Evolutionary conservation across 2,329 filamentous ascomycete genomes (phyloP).

Genomic region (Biscogniauxia sp.): DNA sequence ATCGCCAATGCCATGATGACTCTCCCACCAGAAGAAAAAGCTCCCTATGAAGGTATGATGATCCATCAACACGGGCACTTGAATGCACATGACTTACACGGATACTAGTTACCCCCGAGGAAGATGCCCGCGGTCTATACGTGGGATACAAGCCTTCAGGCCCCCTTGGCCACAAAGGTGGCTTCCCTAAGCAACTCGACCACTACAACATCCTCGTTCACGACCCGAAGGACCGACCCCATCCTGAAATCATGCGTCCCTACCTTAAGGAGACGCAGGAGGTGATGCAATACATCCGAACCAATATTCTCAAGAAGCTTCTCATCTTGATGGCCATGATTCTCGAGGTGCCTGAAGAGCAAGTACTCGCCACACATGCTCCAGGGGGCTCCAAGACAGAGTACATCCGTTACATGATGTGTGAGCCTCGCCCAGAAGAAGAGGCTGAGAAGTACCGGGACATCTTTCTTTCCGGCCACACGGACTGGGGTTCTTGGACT

Average conservation of each 20-base stretch:
- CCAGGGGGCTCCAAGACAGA: conserved; percentile 37
- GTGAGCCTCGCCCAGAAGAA: conserved; percentile 33
- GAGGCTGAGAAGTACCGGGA: conserved; percentile 37
- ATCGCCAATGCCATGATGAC: conserved; percentile 31
- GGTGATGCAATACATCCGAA: conserved; percentile 29
- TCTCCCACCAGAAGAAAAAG: conserved; percentile 26
- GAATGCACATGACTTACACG: background rate
- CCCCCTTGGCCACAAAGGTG: conserved; percentile 19
- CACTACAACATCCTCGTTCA: conserved; percentile 17
- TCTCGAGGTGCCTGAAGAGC: conserved; percentile 37
- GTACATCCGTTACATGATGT: conserved; percentile 41
- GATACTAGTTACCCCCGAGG: conserved; percentile 27
- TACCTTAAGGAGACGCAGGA: conserved; percentile 25
- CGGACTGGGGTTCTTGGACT: conserved; percentile 40
- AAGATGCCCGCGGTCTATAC: conserved; percentile 25
- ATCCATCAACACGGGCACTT: no score
- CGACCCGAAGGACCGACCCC: conserved; percentile 25
- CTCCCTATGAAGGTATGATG: conserved; percentile 25
- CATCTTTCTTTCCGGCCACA: conserved; percentile 40
- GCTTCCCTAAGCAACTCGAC: conserved; percentile 13
- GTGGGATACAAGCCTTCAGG: conserved; percentile 31
- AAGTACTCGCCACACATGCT: conserved; percentile 35
- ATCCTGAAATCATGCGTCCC: conserved; percentile 20
- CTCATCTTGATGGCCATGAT: conserved; percentile 39
- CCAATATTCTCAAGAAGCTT: conserved; percentile 32